Evolutionary conservation across 257 asterid species (phyloP), one percentile per base, ranked within the genome.

Genomic region (Gentiana dahurica): DNA sequence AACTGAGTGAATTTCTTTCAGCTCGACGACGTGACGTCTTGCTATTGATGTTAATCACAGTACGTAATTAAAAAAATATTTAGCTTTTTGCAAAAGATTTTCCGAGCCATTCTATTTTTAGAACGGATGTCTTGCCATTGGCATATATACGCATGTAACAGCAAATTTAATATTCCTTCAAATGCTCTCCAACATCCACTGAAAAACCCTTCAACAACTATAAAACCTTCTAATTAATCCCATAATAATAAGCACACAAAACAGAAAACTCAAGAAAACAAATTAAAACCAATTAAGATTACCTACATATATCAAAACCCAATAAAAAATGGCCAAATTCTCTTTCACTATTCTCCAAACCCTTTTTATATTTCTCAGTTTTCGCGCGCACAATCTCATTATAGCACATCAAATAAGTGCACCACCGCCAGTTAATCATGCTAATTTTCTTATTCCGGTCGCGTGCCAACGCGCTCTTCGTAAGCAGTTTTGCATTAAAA

Each of bases 401-500:
- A 24, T 24, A 24, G 24, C 24, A 24, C 24, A 24, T 24, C 50
- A 44, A 36, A 12, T 43, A 8, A 7, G 12, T 58, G 32, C 55
- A 4, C 7, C 41, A 13, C 36, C 60, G 45, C 46, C 12, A 11
- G 46, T 24, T 24, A 24, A 24, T 24, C 24, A 24, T 1, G 24
- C 9, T 6, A 41, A 5, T 10, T 1, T 41, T 4, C 64, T 71
- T 6, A 34, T 71, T 9, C 36, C 54, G 4, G 39, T 12, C 36
- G 73, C 73, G 1, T 71, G 77, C 51, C 49, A 49, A 9, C 45
- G 12, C 2, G 24, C 70, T 34, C 3, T 8, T 1, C 67, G 55
- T 9, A 64, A 64, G 34, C 15, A 6, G 2, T 50, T 24, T 12
- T 72, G 77, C 49, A 12, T 51, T 4, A 9, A 8, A 5, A 34